Evolutionary conservation across 768 basidiomycete species (phyloP).

Genomic region (Tricholoma hemisulphureum): DNA sequence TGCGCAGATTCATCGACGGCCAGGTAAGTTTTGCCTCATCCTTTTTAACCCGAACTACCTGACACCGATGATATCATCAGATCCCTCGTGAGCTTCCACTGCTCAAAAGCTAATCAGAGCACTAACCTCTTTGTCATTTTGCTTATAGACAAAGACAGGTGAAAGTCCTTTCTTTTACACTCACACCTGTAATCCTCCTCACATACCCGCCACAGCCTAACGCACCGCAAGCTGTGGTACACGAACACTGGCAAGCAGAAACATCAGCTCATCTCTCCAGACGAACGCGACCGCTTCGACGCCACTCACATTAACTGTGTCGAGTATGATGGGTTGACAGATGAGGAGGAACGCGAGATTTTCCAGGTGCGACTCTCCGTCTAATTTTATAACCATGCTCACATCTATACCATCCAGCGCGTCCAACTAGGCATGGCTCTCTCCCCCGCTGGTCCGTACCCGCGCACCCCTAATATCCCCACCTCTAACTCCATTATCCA

Average conservation of each 20-base stretch:
- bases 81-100: not conserved
- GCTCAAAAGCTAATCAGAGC: not conserved
- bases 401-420: slow-evolving; percentile 33
- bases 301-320: slow-evolving; percentile 50
- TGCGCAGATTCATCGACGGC: slow-evolving; percentile 52
- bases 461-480: not conserved
- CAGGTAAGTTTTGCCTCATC: slow-evolving; percentile 44
- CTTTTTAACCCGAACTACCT: not conserved
- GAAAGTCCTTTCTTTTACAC: not conserved
- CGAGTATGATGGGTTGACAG: slow-evolving; percentile 49
- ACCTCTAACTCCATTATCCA: not conserved
- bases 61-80: not conserved
- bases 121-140: not conserved
- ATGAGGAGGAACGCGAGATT: slow-evolving; percentile 63
- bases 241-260: slow-evolving; percentile 16
- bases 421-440: slow-evolving; percentile 53
- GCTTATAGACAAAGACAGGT: slow-evolving; percentile 1
- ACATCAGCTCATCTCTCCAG: slow-evolving; percentile 16
- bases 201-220: slow-evolving; percentile 8
- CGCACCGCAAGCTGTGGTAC: slow-evolving; percentile 25
- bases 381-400: not conserved
- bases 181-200: not conserved
- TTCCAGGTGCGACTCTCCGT: slow-evolving; percentile 43
- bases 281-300: slow-evolving; percentile 34
- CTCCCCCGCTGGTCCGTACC: slow-evolving; percentile 42